Conservation (phyloP, 2,329 filamentous ascomycete genomes). For the Clarireedia hainanense region DNA sequence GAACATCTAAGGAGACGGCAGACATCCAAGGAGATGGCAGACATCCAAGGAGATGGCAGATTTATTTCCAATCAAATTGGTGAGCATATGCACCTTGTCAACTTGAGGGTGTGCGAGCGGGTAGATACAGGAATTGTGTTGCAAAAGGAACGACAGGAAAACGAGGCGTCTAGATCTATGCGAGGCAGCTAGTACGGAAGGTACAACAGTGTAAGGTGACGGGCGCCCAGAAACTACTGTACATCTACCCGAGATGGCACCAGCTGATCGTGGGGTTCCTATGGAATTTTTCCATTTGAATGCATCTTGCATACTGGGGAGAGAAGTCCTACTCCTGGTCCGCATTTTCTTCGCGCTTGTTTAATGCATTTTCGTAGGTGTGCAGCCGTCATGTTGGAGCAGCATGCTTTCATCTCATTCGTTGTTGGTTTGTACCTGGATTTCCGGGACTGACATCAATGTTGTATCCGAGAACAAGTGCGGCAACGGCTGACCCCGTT, state of each 20-base stretch:
- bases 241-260: conserved; percentile 8
- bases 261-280: conserved; percentile 6
- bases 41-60: neutral
- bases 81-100: neutral
- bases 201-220: neutral
- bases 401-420: neutral
- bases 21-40: no score
- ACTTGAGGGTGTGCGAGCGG: neutral
- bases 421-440: conserved; percentile 2
- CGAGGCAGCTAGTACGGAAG: neutral
- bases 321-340: neutral
- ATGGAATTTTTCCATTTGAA: neutral
- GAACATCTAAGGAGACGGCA: no score
- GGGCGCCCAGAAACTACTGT: neutral
- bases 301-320: neutral
- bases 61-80: neutral
- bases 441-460: neutral
- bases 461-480: neutral
- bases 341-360: conserved; percentile 6
- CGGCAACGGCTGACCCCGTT: neutral
- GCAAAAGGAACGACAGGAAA: neutral
- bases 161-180: conserved; percentile 3
- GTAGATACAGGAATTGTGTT: conserved; percentile 2
- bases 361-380: conserved; percentile 4
- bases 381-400: neutral